Evolutionary conservation across 352 stramenopile species (phyloP), one percentile per base, ranked within the genome.

Genomic region (Globisporangium nagaii): DNA sequence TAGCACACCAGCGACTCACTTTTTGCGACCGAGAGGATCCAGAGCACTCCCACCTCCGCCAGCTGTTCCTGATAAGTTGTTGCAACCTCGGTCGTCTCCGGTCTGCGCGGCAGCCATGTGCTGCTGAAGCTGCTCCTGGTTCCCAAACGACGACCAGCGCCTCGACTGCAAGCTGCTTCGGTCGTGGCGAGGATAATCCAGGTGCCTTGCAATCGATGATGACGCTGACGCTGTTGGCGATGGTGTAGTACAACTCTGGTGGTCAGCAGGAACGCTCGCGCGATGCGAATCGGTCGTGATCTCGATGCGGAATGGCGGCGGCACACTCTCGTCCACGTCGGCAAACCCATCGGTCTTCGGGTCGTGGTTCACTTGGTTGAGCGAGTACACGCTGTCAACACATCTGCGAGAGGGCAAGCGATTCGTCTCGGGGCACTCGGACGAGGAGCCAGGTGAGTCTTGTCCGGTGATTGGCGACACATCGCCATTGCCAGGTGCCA

Each of bases 331-430:
- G 25, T 93, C 84, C 0, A 93, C 76, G 1, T 88, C 79, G 1
- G 83, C 71, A 55, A 93, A 93, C 0, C 84, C 84, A 32, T 93
- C 84, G 0, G 68, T 88, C 48, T 81, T 88, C 0, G 84, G 84
- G 44, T 90, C 79, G 45, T 93, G 81, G 34, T 86, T 72, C 1
- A 70, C 44, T 40, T 87, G 74, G 40, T 84, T 88, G 27, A 71
- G 71, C 0, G 71, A 78, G 32, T 71, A 73, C 0, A 56, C 61
- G 15, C 68, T 70, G 7, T 74, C 63, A 1, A 72, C 52, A n/a
- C 64, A 72, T 19, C 75, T 74, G 5, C 75, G 71, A 31, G 73
- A 86, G 0, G 60, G 57, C 8, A 57, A 24, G 24, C 39, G 43
- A 49, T 7, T 53, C 40, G 51, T 41, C 15, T 56, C 28, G 10